phyloP scores from a whole-genome alignment of 225 moss, liverwort and hornwort genomes.

The Asterella californica region DNA sequence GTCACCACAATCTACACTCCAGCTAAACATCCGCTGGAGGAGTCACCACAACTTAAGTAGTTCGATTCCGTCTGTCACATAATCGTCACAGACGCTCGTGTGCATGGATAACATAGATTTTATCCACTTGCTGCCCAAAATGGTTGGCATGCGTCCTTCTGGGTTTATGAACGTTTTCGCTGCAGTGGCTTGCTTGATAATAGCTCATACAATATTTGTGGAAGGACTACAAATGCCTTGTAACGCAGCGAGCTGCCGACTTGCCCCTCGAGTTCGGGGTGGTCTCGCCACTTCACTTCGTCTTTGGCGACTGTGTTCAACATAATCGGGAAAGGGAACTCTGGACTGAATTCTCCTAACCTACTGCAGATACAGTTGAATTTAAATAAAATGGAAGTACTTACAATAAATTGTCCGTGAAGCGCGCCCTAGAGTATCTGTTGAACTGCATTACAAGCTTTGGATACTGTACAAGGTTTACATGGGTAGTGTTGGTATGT shows the following conservation, averaged over 20 bases:
- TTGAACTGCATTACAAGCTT: conserved; percentile 40
- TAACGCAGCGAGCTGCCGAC: not conserved
- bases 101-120: not conserved
- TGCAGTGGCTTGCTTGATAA: not conserved
- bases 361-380: conserved; percentile 15
- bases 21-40: too few relatives aligned
- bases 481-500: conserved; percentile 34
- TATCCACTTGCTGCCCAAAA: not conserved
- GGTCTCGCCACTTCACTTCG: not conserved
- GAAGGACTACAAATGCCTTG: conserved; percentile 3
- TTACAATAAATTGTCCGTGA: conserved; percentile 12
- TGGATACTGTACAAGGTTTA: conserved; percentile 48
- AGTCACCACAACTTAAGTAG: too few relatives aligned
- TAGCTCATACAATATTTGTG: conserved; percentile 14
- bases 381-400: conserved; percentile 12
- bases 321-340: conserved; percentile 11
- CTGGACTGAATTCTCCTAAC: not conserved
- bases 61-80: not conserved
- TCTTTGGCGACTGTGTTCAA: conserved; percentile 8
- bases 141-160: conserved; percentile 7
- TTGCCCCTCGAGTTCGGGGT: conserved; percentile 3
- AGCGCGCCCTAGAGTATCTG: conserved; percentile 4
- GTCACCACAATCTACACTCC: too few relatives aligned
- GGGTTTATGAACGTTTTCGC: conserved; percentile 1
- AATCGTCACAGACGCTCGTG: not conserved